Evolutionary conservation across 495 filamentous ascomycete genomes (phyloP).

Genomic region (Penicillium arizonense): DNA sequence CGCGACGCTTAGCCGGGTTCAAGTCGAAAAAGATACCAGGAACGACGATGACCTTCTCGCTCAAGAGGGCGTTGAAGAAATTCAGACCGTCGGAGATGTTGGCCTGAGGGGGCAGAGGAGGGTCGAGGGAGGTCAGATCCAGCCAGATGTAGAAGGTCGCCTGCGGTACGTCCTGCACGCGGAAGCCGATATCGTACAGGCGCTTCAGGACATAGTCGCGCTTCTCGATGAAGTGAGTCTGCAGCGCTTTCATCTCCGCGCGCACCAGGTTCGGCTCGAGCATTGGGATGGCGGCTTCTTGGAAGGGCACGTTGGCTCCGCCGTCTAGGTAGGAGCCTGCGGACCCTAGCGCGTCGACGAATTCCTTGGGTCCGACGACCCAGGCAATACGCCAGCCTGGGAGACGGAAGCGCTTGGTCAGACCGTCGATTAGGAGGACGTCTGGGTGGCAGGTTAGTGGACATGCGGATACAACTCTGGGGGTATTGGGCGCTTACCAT

Average conservation of each 20-base stretch:
- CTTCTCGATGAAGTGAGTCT: conserved; percentile 84
- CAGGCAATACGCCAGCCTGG: conserved; percentile 97
- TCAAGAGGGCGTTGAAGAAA: conserved; percentile 91
- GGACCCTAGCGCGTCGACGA: conserved; percentile 89
- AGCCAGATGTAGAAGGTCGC: conserved; percentile 94
- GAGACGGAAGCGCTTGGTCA: conserved; percentile 95
- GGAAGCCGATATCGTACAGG: conserved; percentile 81
- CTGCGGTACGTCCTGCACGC: conserved; percentile 72
- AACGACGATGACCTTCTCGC: conserved; percentile 92
- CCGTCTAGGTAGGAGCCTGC: conserved; percentile 96
- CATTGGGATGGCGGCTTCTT: conserved; percentile 90
- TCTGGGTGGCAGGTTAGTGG: conserved; percentile 35
- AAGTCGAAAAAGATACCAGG: conserved; percentile 84
- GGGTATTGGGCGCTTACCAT: conserved; percentile 41
- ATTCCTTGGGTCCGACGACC: conserved; percentile 95
- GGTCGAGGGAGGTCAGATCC: conserved; percentile 53
- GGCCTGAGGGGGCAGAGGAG: conserved; percentile 40
- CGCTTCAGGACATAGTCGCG: conserved; percentile 83
- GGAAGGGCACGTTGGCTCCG: conserved; percentile 92
- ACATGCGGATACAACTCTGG: conserved; percentile 18
- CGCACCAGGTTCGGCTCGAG: conserved; percentile 77
- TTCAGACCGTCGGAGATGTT: conserved; percentile 88
- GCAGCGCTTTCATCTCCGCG: conserved; percentile 86
- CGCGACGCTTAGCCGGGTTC: conserved; percentile 84
- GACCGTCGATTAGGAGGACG: conserved; percentile 90